Conservation (phyloP, 176 grass and related monocot species). For the Cenchrus purpureus region DNA sequence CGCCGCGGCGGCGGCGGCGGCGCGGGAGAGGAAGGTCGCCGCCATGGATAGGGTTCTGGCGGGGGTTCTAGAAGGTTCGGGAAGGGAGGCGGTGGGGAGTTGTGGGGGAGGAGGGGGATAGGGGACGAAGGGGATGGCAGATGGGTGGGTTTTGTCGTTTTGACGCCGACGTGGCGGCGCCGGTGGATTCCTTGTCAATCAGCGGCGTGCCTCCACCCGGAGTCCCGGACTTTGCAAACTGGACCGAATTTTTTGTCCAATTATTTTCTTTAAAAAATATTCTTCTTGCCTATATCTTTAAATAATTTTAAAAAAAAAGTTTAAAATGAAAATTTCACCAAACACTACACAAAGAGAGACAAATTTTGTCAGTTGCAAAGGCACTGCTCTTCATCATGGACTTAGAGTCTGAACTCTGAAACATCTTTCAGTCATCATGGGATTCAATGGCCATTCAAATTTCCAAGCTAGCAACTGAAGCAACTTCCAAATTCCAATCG, state of each 20-base stretch:
- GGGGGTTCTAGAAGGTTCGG: slow-evolving; percentile 56
- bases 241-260: too few relatives aligned
- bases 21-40: slow-evolving; percentile 46
- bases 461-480: too few relatives aligned
- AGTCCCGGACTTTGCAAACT: too few relatives aligned
- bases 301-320: too few relatives aligned
- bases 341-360: background rate
- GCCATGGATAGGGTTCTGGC: slow-evolving; percentile 43
- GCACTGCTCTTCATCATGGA: background rate
- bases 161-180: slow-evolving; percentile 2
- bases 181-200: background rate
- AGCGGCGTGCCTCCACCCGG: background rate
- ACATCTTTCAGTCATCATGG: background rate
- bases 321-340: too few relatives aligned
- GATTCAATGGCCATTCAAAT: too few relatives aligned
- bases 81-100: background rate
- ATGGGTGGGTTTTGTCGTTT: background rate
- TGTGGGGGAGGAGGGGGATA: background rate
- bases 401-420: background rate
- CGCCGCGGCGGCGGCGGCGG: slow-evolving; percentile 30
- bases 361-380: background rate
- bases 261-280: too few relatives aligned
- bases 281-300: too few relatives aligned
- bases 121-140: background rate
- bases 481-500: too few relatives aligned